These are phyloP conservation scores for Colletotrichum magnum DNA, from an alignment of 2,329 filamentous ascomycete genomes.

Conservation along the genomic window DNA sequence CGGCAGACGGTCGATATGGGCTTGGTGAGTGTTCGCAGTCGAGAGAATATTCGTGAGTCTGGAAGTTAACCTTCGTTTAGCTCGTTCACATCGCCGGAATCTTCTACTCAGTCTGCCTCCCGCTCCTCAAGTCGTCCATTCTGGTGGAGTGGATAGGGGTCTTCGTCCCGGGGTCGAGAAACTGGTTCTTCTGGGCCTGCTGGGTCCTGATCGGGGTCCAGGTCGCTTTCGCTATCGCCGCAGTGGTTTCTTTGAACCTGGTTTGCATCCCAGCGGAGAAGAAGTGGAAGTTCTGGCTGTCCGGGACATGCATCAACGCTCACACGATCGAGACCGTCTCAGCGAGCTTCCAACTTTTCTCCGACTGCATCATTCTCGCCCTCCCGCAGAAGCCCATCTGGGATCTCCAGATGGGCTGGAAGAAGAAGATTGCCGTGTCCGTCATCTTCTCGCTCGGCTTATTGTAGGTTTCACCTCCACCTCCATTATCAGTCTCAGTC, in stretches of 20 bases:
- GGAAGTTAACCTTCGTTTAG: not conserved
- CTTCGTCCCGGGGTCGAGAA: constrained; percentile 38
- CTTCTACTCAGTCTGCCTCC: constrained; percentile 19
- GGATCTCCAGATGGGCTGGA: constrained; percentile 48
- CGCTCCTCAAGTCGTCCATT: constrained; percentile 36
- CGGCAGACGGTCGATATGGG: constrained; percentile 18
- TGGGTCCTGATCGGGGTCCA: constrained; percentile 43
- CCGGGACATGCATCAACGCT: constrained; percentile 44
- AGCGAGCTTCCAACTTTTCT: constrained; percentile 44
- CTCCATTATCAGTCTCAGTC: too few species aligned
- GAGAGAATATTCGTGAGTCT: too few species aligned
- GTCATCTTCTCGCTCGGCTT: constrained; percentile 50
- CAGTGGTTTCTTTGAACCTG: constrained; percentile 43
- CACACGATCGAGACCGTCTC: constrained; percentile 42
- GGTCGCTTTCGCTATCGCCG: constrained; percentile 40
- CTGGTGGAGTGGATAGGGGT: constrained; percentile 39
- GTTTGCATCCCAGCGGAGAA: constrained; percentile 46
- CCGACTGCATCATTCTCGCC: constrained; percentile 48
- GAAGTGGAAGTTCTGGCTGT: constrained; percentile 46
- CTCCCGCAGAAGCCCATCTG: constrained; percentile 51
- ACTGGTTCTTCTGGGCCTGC: constrained; percentile 45
- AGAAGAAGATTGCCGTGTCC: constrained; percentile 49
- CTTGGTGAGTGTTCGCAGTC: constrained; percentile 4
- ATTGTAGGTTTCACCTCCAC: constrained; percentile 41
- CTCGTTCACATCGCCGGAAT: constrained; percentile 11